These are phyloP conservation scores for Rostrohypoxylon terebratum DNA, from an alignment of 495 filamentous ascomycete species.

Conservation along the genomic window DNA sequence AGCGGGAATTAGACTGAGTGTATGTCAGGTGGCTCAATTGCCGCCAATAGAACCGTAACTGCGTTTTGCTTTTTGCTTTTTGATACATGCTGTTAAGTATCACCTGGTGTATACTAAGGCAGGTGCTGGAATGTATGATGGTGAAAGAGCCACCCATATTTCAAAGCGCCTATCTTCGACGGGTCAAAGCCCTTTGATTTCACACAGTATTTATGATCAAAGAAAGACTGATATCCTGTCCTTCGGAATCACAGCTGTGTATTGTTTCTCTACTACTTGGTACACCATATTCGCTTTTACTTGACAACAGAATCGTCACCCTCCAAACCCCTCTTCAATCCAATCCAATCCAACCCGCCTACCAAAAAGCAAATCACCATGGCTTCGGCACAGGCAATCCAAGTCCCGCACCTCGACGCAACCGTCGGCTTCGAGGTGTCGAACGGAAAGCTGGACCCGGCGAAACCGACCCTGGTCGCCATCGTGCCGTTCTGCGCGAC, in stretches of 20 bases:
- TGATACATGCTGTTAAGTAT: background rate
- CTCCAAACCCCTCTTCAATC: background rate
- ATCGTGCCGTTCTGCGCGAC: constrained; percentile 71
- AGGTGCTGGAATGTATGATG: background rate
- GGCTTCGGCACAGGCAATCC: constrained; percentile 52
- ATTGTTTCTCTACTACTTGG: background rate
- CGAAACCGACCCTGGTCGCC: constrained; percentile 69
- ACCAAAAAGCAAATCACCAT: constrained; percentile 11
- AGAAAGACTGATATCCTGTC: background rate
- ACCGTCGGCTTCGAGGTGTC: constrained; percentile 65
- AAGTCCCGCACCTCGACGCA: constrained; percentile 67
- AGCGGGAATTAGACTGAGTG: background rate
- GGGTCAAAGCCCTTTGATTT: constrained; percentile 28
- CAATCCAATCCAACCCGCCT: background rate
- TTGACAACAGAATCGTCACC: background rate
- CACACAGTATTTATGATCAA: constrained; percentile 27
- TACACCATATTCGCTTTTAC: background rate
- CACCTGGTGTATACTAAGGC: background rate
- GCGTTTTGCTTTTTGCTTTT: background rate
- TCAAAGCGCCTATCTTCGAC: background rate
- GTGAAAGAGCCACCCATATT: constrained; percentile 19
- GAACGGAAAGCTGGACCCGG: constrained; percentile 55
- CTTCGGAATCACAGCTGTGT: background rate
- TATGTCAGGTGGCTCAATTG: background rate
- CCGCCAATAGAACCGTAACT: background rate